Conservation (phyloP, 331 rosid species). For the Malus hybrid region DNA sequence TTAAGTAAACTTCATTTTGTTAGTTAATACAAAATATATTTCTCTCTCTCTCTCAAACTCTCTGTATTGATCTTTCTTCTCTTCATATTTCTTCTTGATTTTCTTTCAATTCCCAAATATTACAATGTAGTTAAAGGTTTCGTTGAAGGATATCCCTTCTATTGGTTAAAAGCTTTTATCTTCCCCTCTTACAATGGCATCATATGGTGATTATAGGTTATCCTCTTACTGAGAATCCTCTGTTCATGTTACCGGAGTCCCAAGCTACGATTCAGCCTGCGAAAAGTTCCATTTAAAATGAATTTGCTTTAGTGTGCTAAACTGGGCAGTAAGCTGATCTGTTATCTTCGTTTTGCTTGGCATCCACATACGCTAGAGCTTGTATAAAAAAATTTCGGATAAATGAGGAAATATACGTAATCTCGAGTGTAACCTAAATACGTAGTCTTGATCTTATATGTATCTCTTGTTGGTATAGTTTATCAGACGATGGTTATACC, state of each 20-base stretch:
- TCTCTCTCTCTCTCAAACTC: no score
- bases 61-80: no score
- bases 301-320: slow-evolving; percentile 18
- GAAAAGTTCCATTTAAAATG: slow-evolving; percentile 52
- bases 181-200: slow-evolving; percentile 87
- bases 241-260: slow-evolving; percentile 42
- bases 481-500: background rate
- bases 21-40: no score
- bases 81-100: no score
- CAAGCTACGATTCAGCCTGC: slow-evolving; percentile 74
- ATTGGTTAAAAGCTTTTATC: slow-evolving; percentile 69
- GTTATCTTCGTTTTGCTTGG: background rate
- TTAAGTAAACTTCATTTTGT: no score
- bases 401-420: slow-evolving; percentile 26
- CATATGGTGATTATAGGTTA: slow-evolving; percentile 78
- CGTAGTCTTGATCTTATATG: slow-evolving; percentile 15
- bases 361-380: slow-evolving; percentile 11
- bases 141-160: slow-evolving; percentile 56
- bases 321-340: background rate
- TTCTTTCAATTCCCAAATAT: no score
- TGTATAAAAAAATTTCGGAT: slow-evolving; percentile 22
- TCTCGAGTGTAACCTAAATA: background rate
- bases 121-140: no score
- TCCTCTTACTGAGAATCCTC: background rate
- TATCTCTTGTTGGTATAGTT: slow-evolving; percentile 9